phyloP scores from a whole-genome alignment of 2,329 filamentous ascomycete genomes.

The Venturia effusa region DNA sequence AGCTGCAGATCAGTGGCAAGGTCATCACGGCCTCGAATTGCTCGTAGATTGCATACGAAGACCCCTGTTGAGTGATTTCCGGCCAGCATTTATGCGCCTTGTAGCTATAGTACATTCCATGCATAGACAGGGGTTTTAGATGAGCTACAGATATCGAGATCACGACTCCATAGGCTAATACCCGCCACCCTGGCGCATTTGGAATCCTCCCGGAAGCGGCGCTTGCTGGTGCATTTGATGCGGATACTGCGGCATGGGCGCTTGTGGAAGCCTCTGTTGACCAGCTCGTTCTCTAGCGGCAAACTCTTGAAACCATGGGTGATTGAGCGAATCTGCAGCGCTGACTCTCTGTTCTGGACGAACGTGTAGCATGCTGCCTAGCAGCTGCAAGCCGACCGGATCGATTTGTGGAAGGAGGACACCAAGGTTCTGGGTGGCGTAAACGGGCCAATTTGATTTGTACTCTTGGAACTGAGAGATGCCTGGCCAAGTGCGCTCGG shows the following conservation, averaged over 20 bases:
- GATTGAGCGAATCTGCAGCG: slow-evolving; percentile 73
- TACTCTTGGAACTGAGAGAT: slow-evolving; percentile 96
- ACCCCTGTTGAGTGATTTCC: no score
- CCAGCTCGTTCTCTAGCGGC: not conserved
- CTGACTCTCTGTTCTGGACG: slow-evolving; percentile 85
- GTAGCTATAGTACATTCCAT: no score
- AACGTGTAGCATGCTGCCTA: slow-evolving; percentile 85
- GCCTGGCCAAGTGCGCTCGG: slow-evolving; percentile 88
- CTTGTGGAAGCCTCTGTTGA: not conserved
- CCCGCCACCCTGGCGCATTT: not conserved
- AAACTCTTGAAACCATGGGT: slow-evolving; percentile 78
- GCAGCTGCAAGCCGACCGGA: slow-evolving; percentile 70
- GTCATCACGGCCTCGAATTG: no score
- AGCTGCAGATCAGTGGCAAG: no score
- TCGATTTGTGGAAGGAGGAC: slow-evolving; percentile 87
- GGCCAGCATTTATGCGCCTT: no score
- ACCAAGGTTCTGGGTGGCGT: slow-evolving; percentile 80
- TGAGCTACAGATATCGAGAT: no score
- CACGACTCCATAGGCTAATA: not conserved
- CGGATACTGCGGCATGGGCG: not conserved
- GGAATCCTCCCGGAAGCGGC: not conserved
- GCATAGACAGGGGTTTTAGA: no score
- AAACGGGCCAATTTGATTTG: slow-evolving; percentile 89
- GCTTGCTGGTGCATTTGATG: not conserved
- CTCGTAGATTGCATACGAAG: no score